Conservation (phyloP, 495 filamentous ascomycete species). For the Emericellopsis terricola region DNA sequence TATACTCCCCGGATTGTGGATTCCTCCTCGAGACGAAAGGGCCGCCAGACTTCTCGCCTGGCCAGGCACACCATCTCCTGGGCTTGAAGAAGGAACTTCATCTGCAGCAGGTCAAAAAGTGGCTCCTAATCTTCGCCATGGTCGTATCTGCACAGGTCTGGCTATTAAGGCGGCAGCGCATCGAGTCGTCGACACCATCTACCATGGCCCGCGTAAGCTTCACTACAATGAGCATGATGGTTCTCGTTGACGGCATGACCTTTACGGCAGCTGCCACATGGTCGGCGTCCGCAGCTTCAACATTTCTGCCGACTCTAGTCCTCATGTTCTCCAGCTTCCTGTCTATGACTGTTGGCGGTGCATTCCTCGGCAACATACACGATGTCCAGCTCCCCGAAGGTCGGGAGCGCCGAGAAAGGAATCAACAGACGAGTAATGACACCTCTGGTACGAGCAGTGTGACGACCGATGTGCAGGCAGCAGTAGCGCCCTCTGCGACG, state of each 20-base stretch:
- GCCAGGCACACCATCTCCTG: constrained; percentile 46
- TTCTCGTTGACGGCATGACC: constrained; percentile 63
- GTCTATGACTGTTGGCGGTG: constrained; percentile 46
- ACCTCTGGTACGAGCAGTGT: constrained; percentile 4
- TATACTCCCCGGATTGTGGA: constrained; percentile 89
- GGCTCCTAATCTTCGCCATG: constrained; percentile 46
- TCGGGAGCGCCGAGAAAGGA: constrained; percentile 34
- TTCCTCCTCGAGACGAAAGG: constrained; percentile 83
- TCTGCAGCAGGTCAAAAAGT: constrained; percentile 42
- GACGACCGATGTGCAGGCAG: constrained; percentile 12
- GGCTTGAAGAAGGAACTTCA: constrained; percentile 69
- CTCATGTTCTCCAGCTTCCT: constrained; percentile 58
- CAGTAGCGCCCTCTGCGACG: not conserved
- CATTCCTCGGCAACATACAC: constrained; percentile 79
- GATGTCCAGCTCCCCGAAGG: constrained; percentile 71
- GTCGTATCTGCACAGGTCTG: constrained; percentile 52
- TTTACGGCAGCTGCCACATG: constrained; percentile 43
- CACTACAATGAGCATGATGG: constrained; percentile 67
- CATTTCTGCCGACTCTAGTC: constrained; percentile 51
- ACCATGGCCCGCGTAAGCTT: constrained; percentile 83
- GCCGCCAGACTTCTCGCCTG: constrained; percentile 47
- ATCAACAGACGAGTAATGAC: constrained; percentile 13
- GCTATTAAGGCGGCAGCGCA: constrained; percentile 68
- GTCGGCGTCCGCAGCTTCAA: constrained; percentile 41
- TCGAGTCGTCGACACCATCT: constrained; percentile 85